Conservation (phyloP, 306 rosid genomes). For the Amphicarpaea edgeworthii region DNA sequence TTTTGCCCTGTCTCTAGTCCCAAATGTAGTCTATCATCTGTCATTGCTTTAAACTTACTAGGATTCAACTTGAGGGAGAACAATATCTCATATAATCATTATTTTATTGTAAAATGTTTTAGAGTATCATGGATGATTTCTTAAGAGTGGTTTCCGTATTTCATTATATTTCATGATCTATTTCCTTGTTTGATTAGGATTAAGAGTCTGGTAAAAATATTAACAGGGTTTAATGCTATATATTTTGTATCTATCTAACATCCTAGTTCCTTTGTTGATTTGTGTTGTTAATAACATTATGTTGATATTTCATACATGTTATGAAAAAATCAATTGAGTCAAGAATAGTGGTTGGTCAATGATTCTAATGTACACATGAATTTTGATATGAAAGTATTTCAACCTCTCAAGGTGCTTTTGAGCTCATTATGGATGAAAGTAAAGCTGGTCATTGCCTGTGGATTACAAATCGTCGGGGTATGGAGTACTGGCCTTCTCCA, state of each 20-base stretch:
- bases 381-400: constrained; percentile 47
- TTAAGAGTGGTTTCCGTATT: not conserved
- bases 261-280: not conserved
- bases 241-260: not conserved
- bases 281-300: constrained; percentile 2
- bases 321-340: constrained; percentile 22
- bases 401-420: constrained; percentile 75
- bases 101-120: not conserved
- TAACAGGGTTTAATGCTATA: not conserved
- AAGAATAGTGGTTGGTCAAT: constrained; percentile 29
- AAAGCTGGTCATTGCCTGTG: constrained; percentile 95
- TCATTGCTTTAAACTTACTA: not conserved
- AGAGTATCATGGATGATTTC: not conserved
- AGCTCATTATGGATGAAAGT: constrained; percentile 83
- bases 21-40: not conserved
- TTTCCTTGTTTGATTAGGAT: not conserved
- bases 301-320: constrained; percentile 7
- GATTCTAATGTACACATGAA: constrained; percentile 5
- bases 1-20: not conserved
- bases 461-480: constrained; percentile 93
- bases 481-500: constrained; percentile 94
- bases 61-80: not conserved
- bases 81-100: not conserved
- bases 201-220: not conserved
- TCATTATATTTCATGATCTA: not conserved